Base-by-base conservation (phyloP, 441 rosid genomes). In the Pelargonium myrrhifolium region DNA sequence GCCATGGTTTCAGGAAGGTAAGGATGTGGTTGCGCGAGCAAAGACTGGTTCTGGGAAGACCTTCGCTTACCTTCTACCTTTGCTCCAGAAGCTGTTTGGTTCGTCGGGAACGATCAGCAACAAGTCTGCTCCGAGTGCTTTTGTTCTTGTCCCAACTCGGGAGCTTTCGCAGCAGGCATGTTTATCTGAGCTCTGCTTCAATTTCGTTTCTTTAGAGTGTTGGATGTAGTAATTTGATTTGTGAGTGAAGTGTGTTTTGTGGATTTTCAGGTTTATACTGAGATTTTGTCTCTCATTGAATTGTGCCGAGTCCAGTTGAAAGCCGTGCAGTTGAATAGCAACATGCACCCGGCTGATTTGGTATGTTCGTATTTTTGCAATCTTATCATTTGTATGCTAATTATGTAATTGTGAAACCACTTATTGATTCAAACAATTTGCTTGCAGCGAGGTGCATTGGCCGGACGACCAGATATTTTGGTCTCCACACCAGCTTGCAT, bases 41-140 rank as follows among this genome's bases (percentile, higher is more conserved):
- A 91, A 92, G 77, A 93, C 96, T 0, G 97, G 97, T 4, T 91
- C 93, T 0, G 97, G 99, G 12, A 93, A 91, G 81, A 91, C 99
- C 1, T 78, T 91, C 31, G 96, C 96, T 3, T 93, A 93, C 68
- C 80, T 91, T 26, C 83, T 91, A 2, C 97, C 96, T 64, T 71
- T 91, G 84, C 93, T 91, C 47, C 99, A 93, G 66, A 93, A 82
- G 84, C 85, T 93, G 20, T 80, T 89, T 47, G 42, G 82, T 15
- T 78, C 67, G 49, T 76, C 85, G 0, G 78, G 78, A 42, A 78
- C 73, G 14, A 87, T 74, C 73, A 67, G 74, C 73, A 68, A 76
- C 65, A 86, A 83, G 83, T 77, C 69, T 72, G 85, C 93, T 56
- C 96, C 96, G 2, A 84, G 86, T 12, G 96, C 92, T 0, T 83